phyloP scores from a whole-genome alignment of 208 protist species.

The Tritrichomonas foetus region DNA sequence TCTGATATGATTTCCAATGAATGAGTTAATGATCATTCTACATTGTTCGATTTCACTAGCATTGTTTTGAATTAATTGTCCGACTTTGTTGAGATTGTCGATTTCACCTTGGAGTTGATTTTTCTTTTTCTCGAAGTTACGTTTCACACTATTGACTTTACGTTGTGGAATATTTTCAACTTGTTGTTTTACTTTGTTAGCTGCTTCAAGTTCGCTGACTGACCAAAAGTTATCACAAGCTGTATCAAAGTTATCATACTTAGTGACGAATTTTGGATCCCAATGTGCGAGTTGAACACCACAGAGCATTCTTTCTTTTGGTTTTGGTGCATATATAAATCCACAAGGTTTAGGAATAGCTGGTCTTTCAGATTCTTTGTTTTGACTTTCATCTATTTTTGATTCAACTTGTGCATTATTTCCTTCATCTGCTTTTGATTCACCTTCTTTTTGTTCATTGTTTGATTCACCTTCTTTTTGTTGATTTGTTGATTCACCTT shows the following conservation, averaged over 20 bases:
- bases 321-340: background rate
- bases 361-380: too few relatives aligned
- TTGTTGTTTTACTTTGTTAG: background rate
- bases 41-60: background rate
- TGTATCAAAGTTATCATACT: background rate
- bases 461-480: background rate
- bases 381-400: too few relatives aligned
- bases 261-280: background rate
- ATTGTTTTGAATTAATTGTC: background rate
- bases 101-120: background rate
- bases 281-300: background rate
- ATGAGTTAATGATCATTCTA: background rate
- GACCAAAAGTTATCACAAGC: constrained; percentile 29
- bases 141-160: background rate
- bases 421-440: too few relatives aligned
- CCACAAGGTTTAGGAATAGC: background rate
- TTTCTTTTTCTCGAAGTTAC: constrained; percentile 6
- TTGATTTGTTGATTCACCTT: background rate
- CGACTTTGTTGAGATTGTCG: background rate
- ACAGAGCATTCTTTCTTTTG: background rate
- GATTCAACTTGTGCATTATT: too few relatives aligned
- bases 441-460: too few relatives aligned
- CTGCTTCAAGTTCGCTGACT: background rate
- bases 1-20: background rate
- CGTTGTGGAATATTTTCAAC: background rate